Evolutionary conservation across 768 basidiomycete genomes (phyloP), one percentile per base, ranked within the genome.

Genomic region (Candolleomyces eurysporus): DNA sequence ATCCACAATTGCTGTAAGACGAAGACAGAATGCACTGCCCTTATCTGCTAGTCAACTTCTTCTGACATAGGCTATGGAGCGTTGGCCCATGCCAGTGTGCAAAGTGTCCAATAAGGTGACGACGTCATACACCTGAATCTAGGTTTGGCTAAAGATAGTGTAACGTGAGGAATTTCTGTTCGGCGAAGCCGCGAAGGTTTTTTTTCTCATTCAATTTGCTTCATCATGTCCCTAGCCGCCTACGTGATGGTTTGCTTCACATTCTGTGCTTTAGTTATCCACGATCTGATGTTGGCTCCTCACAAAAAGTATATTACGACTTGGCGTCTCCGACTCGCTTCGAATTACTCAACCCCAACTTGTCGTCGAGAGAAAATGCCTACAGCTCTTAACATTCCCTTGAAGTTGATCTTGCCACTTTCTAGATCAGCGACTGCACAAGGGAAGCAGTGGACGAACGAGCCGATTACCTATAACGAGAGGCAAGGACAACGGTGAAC

Each of bases 391-490:
- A 46, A 4, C 45, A 46, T 46, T 46, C 45, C 45, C 45, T 46
- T 87, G 22, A 90, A 84, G 58, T 80, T 89, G 67, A 95, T 79
- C 76, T 93, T 94, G 7, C 91, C 91, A 64, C 86, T 85, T 67
- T 96, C 94, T 19, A 96, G 85, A 72, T 95, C 94, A 13, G 87
- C 90, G 40, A 96, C 86, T 2, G 94, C 92, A 5, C 94, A 87
- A 48, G 93, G 92, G 88, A 96, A 95, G 74, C 93, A 94, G 75
- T 79, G 88, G 0, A 88, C 90, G 78, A 94, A 95, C 0, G 93
- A 95, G 13, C 93, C 92, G 61, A 94, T 91, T 66, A 94, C 93
- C 90, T 92, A 42, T 32, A 42, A 75, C 13, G 13, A 4, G 8
- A 26, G 5, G 8, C 26, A 21, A 5, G 45, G 13, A 50, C 43